Conservation (phyloP, 352 stramenopile species). For the Pythium dissimile region DNA sequence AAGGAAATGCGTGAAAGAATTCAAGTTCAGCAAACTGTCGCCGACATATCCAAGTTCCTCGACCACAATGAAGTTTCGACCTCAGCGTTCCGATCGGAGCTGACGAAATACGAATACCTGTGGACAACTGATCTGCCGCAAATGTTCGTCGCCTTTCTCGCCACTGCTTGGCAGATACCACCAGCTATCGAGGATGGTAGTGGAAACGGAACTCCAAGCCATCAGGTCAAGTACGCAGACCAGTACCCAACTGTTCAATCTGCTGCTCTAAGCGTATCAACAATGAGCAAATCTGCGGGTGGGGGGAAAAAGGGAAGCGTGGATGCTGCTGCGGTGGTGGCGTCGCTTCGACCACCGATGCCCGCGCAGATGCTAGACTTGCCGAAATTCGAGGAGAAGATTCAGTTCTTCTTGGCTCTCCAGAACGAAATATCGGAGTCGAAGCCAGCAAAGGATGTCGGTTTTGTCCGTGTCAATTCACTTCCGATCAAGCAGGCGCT, state of each 20-base stretch:
- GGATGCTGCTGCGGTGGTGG: not conserved
- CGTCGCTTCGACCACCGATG: conserved; percentile 39
- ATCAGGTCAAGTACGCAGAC: conserved; percentile 24
- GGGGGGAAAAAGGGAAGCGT: conserved; percentile 5
- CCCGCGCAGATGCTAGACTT: conserved; percentile 75
- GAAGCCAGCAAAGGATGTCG: conserved; percentile 83
- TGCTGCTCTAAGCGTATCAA: not conserved
- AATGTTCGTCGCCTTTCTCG: conserved; percentile 86
- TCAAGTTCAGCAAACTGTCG: conserved; percentile 67
- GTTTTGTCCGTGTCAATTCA: conserved; percentile 91
- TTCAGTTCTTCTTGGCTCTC: conserved; percentile 82
- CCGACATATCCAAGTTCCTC: conserved; percentile 79
- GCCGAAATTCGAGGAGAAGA: conserved; percentile 87
- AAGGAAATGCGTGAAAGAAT: conserved; percentile 88
- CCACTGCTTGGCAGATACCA: conserved; percentile 49
- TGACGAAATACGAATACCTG: conserved; percentile 91
- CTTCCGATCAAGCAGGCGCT: conserved; percentile 94
- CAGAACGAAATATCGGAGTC: conserved; percentile 90
- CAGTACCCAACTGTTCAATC: conserved; percentile 12
- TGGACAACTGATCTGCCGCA: conserved; percentile 89
- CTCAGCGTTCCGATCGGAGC: conserved; percentile 50
- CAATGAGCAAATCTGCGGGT: not conserved
- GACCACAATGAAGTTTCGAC: conserved; percentile 74
- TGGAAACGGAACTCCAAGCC: not conserved
- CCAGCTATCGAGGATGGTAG: not conserved